Evolutionary conservation across 2,329 filamentous ascomycete species (phyloP), one percentile per base, ranked within the genome.

Genomic region (Talaromyces funiculosus): DNA sequence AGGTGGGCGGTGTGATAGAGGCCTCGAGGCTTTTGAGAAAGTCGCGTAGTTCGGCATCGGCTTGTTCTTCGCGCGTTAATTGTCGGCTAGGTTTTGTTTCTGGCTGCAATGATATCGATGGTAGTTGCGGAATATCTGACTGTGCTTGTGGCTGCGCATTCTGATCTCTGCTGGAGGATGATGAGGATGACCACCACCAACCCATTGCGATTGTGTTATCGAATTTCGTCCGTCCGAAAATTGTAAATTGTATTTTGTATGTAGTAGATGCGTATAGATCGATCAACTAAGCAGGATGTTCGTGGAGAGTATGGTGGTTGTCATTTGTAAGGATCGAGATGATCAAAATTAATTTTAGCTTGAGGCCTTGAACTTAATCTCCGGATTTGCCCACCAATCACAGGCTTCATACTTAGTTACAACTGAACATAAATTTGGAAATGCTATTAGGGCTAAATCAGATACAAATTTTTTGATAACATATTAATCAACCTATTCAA

Each of bases 1-100:
- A 47, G 22, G 43, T 47, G 2, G 45, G 47, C 5, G 47, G 29
- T 16, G 47, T 51, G 3, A 33, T 29, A 2, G 51, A 47, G 6
- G 43, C 47, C 60, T 78, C 71, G 67, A 83, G 75, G 62, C 80
- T 78, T 63, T 78, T 77, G 59, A 85, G 74, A 57, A 86, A 75
- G 61, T 78, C 73, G 63, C 80, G 76, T 66, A 85, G 77, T 67
- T 86, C 84, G 55, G 77, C 74, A 64, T 85, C 80, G 64, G 81
- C 79, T 69, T 79, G 73, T 67, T 82, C 77, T 64, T 78, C 73
- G 66, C 77, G 73, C 62, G 75, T 71, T 66, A 74, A 66, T 63
- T 59, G 64, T 67, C 63, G 64, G 43, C 64, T 63, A 40, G 65
- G 42, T 61, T 57, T 51, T 26, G 63, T 10, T 56, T 67, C 24